Evolutionary conservation across 2,329 filamentous ascomycete genomes (phyloP).

Genomic region (Fusarium bactridioides): DNA sequence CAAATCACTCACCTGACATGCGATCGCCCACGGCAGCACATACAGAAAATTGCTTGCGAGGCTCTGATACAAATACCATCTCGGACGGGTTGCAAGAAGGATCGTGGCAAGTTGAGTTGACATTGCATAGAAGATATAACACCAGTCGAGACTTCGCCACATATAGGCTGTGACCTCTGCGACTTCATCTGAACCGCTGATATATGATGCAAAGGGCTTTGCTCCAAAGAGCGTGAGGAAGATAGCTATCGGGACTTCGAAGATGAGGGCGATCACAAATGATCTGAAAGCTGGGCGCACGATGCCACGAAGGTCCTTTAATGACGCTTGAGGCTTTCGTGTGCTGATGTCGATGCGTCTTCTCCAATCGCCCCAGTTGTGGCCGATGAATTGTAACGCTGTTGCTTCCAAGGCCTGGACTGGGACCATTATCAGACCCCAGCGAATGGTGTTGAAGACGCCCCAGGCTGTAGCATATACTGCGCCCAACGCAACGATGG

Average conservation of each 20-base stretch:
- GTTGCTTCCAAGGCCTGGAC: slow-evolving; percentile 73
- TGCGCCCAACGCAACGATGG: slow-evolving; percentile 68
- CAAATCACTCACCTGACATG: slow-evolving; percentile 59
- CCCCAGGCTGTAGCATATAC: slow-evolving; percentile 78
- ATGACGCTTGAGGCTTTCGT: slow-evolving; percentile 25
- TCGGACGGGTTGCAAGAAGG: slow-evolving; percentile 68
- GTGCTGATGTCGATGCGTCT: slow-evolving; percentile 36
- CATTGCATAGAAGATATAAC: slow-evolving; percentile 74
- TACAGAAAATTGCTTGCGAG: slow-evolving; percentile 72
- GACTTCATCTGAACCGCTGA: slow-evolving; percentile 65
- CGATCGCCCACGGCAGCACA: slow-evolving; percentile 76
- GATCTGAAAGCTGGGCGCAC: slow-evolving; percentile 62
- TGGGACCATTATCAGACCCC: slow-evolving; percentile 78
- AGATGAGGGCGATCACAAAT: slow-evolving; percentile 57
- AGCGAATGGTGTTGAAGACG: slow-evolving; percentile 76
- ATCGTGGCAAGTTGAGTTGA: slow-evolving; percentile 72
- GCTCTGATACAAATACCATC: slow-evolving; percentile 74
- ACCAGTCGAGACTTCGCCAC: slow-evolving; percentile 70
- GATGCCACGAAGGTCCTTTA: slow-evolving; percentile 48
- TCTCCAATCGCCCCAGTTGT: slow-evolving; percentile 67
- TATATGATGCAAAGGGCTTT: slow-evolving; percentile 66
- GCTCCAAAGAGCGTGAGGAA: slow-evolving; percentile 68
- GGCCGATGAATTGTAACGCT: slow-evolving; percentile 70
- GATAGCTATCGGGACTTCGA: slow-evolving; percentile 70
- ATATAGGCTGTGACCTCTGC: slow-evolving; percentile 69